Conservation (phyloP, 1,139 yeast genomes). For the Taiozyma sp. region DNA sequence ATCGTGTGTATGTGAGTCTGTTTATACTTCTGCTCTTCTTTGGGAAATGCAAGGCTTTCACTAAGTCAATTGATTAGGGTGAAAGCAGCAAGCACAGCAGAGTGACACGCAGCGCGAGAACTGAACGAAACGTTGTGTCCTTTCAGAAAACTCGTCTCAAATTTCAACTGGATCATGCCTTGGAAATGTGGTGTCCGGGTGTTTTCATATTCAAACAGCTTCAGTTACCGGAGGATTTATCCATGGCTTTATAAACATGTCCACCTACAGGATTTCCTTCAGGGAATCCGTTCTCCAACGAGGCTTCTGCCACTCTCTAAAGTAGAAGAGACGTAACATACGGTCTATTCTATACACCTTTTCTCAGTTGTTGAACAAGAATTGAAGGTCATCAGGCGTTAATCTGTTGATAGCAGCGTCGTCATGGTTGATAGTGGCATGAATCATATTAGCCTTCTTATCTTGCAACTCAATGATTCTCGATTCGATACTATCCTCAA, state of each 20-base stretch:
- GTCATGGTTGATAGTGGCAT: slow-evolving; percentile 91
- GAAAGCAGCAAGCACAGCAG: background rate
- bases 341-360: background rate
- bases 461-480: slow-evolving; percentile 94
- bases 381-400: slow-evolving; percentile 92
- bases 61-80: background rate
- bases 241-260: background rate
- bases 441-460: slow-evolving; percentile 96
- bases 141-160: background rate
- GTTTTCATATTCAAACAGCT: background rate
- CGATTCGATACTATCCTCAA: slow-evolving; percentile 94
- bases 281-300: too few species aligned
- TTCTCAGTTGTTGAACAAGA: slow-evolving; percentile 69
- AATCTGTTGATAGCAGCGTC: slow-evolving; percentile 83
- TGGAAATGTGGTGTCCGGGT: background rate
- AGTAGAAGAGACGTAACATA: too few species aligned
- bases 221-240: background rate
- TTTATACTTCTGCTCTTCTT: background rate
- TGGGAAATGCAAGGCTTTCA: background rate
- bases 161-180: background rate
- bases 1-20: slow-evolving; percentile 2
- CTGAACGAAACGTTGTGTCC: background rate
- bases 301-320: too few species aligned
- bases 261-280: background rate
- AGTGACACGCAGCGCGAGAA: background rate